Percentiles rank a stretch among this genome's conserved stretches.
These are phyloP conservation scores for Paulownia fortunei DNA, from an alignment of 257 asterid genomes.

Conservation along the genomic window DNA sequence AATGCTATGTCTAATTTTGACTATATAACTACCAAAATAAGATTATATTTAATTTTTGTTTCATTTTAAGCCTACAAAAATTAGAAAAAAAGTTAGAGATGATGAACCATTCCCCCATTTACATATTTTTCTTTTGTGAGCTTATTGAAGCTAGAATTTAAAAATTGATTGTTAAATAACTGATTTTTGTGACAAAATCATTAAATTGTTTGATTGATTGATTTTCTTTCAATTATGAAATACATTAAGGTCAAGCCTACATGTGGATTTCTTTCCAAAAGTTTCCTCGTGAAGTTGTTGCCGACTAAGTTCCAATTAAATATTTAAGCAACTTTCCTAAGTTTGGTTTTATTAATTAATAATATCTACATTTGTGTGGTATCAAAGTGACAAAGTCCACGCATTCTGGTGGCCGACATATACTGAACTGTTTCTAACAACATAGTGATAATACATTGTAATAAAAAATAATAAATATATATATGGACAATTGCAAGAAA, in stretches of 20 bases:
- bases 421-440: neutral
- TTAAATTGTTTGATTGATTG: neutral
- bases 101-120: too few relatives aligned
- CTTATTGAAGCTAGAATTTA: too few relatives aligned
- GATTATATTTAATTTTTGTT: too few relatives aligned
- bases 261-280: constrained; percentile 29
- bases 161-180: too few relatives aligned
- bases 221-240: constrained; percentile 6
- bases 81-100: too few relatives aligned
- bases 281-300: constrained; percentile 20
- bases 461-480: too few relatives aligned
- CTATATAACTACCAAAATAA: too few relatives aligned
- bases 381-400: constrained; percentile 1
- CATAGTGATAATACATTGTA: too few relatives aligned
- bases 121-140: too few relatives aligned
- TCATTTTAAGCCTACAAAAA: too few relatives aligned
- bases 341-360: neutral
- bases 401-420: constrained; percentile 19
- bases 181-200: neutral
- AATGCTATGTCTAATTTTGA: too few relatives aligned
- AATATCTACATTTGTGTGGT: neutral
- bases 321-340: neutral
- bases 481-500: neutral
- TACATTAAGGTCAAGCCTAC: constrained; percentile 19
- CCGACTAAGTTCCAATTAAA: constrained; percentile 9